These are phyloP conservation scores for Bryum argenteum DNA, from an alignment of 225 moss, liverwort and hornwort genomes.

Conservation along the genomic window DNA sequence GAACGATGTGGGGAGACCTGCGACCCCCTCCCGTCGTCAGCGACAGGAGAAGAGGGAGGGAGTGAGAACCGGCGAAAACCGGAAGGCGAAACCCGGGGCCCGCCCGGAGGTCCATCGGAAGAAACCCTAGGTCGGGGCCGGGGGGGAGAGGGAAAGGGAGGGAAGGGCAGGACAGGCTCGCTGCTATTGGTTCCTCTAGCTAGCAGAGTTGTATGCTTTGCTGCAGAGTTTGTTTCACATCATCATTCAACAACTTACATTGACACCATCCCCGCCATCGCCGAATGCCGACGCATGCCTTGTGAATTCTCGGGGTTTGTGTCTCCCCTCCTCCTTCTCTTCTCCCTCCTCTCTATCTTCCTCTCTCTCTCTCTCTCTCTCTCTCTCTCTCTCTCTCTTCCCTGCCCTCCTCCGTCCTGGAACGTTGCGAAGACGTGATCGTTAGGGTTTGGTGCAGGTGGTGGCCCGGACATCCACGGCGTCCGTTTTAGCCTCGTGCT, in stretches of 20 bases:
- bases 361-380: too few species aligned
- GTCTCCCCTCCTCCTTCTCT: constrained; percentile 25
- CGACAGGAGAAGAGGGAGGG: too few species aligned
- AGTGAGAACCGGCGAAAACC: neutral
- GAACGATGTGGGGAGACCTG: too few species aligned
- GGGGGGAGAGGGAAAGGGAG: neutral
- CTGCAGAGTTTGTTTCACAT: constrained; percentile 31
- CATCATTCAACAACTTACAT: constrained; percentile 25
- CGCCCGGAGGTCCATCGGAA: constrained; percentile 30
- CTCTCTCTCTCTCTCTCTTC: too few species aligned
- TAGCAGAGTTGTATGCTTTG: constrained; percentile 18
- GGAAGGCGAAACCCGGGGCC: neutral
- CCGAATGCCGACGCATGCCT: constrained; percentile 42
- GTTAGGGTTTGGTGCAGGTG: constrained; percentile 39
- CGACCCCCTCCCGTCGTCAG: too few species aligned
- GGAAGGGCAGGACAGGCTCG: neutral
- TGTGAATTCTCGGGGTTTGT: constrained; percentile 36
- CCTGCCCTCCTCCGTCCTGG: constrained; percentile 8
- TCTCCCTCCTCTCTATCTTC: constrained; percentile 39
- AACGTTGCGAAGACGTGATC: constrained; percentile 46
- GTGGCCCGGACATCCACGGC: constrained; percentile 28
- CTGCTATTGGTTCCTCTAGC: constrained; percentile 28
- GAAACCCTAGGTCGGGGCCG: constrained; percentile 37
- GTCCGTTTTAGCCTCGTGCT: constrained; percentile 10
- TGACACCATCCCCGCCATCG: constrained; percentile 45